Conservation (phyloP, 2,329 filamentous ascomycete species). For the Penicillium sp. region DNA sequence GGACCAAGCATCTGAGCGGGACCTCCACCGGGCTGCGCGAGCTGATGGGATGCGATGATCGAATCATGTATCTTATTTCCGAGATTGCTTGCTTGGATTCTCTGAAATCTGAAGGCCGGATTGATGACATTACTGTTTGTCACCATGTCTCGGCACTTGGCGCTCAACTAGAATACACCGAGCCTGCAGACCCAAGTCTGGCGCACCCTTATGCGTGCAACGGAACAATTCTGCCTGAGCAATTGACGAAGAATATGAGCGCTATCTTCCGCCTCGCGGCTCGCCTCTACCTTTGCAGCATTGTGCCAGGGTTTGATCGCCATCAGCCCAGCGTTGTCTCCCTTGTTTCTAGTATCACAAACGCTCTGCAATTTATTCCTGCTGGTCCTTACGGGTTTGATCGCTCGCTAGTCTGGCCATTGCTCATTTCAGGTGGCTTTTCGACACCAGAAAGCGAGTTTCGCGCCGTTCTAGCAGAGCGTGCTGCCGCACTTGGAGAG, state of each 20-base stretch:
- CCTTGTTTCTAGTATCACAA: slow-evolving; percentile 74
- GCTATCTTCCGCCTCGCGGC: slow-evolving; percentile 87
- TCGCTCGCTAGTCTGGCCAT: slow-evolving; percentile 87
- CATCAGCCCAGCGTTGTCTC: slow-evolving; percentile 70
- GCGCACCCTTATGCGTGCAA: slow-evolving; percentile 57
- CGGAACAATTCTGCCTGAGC: slow-evolving; percentile 74
- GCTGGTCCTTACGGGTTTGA: slow-evolving; percentile 80
- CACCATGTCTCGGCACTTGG: slow-evolving; percentile 86
- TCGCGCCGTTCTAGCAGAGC: slow-evolving; percentile 73
- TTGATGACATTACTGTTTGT: slow-evolving; percentile 80
- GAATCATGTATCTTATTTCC: slow-evolving; percentile 95
- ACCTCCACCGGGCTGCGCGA: slow-evolving; percentile 74
- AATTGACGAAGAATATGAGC: slow-evolving; percentile 85
- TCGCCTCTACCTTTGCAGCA: slow-evolving; percentile 92
- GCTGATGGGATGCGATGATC: slow-evolving; percentile 96
- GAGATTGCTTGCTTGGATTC: slow-evolving; percentile 96
- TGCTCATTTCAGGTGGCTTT: slow-evolving; percentile 80
- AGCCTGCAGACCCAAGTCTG: slow-evolving; percentile 63
- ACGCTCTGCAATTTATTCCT: slow-evolving; percentile 77
- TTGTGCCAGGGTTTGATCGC: slow-evolving; percentile 84
- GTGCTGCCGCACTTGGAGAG: slow-evolving; percentile 71
- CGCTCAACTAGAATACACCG: slow-evolving; percentile 79
- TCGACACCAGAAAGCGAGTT: slow-evolving; percentile 65
- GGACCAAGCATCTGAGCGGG: slow-evolving; percentile 76
- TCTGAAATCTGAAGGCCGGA: slow-evolving; percentile 74